Conservation (phyloP, 2,329 filamentous ascomycete species). For the Allantophomopsis cytisporea region DNA sequence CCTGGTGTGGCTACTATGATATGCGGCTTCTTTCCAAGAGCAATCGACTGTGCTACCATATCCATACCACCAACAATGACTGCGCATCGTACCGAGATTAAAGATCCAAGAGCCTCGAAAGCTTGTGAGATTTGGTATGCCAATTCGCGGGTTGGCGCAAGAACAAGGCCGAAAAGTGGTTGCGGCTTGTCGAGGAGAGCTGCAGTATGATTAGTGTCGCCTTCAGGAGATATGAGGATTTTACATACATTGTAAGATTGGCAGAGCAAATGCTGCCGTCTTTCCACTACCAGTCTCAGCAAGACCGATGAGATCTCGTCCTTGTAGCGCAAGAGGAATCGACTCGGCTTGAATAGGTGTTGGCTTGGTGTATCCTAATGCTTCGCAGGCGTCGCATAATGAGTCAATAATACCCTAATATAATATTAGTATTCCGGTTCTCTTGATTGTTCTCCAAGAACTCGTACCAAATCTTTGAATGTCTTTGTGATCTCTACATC, state of each 20-base stretch:
- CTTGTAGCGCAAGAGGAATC: conserved; percentile 67
- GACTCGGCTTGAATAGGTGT: conserved; percentile 82
- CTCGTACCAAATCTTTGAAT: conserved; percentile 31
- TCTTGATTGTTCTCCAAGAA: not conserved
- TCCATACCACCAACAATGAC: conserved; percentile 90
- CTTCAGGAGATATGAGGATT: conserved; percentile 7
- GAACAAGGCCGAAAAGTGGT: conserved; percentile 72
- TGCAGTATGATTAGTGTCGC: conserved; percentile 3
- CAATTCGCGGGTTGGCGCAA: conserved; percentile 87
- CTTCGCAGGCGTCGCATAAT: conserved; percentile 76
- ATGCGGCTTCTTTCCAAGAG: conserved; percentile 90
- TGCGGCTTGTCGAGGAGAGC: conserved; percentile 80
- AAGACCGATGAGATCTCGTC: conserved; percentile 80
- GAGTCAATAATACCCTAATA: conserved; percentile 66
- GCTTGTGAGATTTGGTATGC: conserved; percentile 82
- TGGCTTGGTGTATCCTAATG: conserved; percentile 69
- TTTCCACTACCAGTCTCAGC: conserved; percentile 95
- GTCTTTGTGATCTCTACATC: conserved; percentile 19
- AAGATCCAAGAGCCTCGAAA: conserved; percentile 75
- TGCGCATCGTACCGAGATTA: conserved; percentile 77
- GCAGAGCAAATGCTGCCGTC: conserved; percentile 87
- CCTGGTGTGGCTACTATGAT: conserved; percentile 88
- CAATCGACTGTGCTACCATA: conserved; percentile 85
- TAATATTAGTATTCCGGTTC: conserved; percentile 2
- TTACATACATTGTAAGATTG: conserved; percentile 56